Conservation (phyloP, 1,139 yeast genomes). For the Ogataea hybrid region DNA sequence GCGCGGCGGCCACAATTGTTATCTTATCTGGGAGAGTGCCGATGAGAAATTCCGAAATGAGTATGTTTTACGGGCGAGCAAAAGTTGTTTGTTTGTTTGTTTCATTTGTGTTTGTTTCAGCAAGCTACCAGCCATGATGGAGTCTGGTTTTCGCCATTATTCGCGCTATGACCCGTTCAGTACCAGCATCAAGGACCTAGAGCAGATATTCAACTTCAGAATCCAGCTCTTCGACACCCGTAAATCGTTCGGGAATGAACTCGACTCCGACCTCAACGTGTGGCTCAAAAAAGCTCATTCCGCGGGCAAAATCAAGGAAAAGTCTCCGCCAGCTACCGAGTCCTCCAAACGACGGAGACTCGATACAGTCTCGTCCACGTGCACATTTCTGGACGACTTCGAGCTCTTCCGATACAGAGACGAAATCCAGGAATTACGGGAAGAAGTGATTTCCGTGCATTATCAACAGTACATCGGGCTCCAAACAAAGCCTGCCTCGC, state of each 20-base stretch:
- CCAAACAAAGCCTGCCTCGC: background rate
- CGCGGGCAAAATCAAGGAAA: too few species aligned
- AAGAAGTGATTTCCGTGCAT: slow-evolving; percentile 18
- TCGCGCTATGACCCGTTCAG: slow-evolving; percentile 14
- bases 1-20: slow-evolving; percentile 2
- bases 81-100: background rate
- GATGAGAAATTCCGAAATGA: background rate
- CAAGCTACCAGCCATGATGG: background rate
- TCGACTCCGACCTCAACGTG: slow-evolving; percentile 18
- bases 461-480: slow-evolving; percentile 8
- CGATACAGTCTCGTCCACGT: background rate
- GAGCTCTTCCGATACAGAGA: slow-evolving; percentile 21
- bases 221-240: slow-evolving; percentile 13
- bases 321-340: too few species aligned
- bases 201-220: slow-evolving; percentile 22
- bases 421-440: slow-evolving; percentile 17
- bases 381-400: slow-evolving; percentile 20
- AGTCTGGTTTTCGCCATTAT: background rate
- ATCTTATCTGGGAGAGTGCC: background rate
- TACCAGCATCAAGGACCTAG: slow-evolving; percentile 22
- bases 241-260: slow-evolving; percentile 8
- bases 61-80: background rate
- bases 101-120: background rate
- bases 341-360: background rate
- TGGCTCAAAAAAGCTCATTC: background rate